phyloP scores from a whole-genome alignment of 805 yeast species.

The Candida methanosorbosa region DNA sequence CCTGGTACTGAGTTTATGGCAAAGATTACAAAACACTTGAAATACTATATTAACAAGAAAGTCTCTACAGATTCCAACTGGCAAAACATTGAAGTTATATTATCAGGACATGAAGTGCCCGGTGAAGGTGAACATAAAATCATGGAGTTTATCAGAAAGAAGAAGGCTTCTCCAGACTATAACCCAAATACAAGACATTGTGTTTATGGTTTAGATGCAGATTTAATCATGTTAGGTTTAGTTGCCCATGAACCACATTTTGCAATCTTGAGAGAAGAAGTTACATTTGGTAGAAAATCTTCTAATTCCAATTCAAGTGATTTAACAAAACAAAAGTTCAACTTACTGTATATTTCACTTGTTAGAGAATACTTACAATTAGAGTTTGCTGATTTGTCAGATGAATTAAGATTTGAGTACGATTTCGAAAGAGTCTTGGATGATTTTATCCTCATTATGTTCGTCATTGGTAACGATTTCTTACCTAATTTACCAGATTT shows the following conservation, averaged over 20 bases:
- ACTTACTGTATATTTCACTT: slow-evolving; percentile 72
- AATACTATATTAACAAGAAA: slow-evolving; percentile 83
- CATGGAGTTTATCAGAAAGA: slow-evolving; percentile 80
- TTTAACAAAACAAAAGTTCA: slow-evolving; percentile 74
- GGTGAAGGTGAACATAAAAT: slow-evolving; percentile 99
- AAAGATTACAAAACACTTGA: slow-evolving; percentile 68
- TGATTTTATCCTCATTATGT: slow-evolving; percentile 86
- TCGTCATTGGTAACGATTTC: slow-evolving; percentile 96
- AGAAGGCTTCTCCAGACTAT: slow-evolving; percentile 66
- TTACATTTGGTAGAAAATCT: slow-evolving; percentile 58
- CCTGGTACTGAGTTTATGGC: slow-evolving; percentile 98
- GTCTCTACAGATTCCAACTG: slow-evolving; percentile 80
- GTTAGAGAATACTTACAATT: slow-evolving; percentile 86
- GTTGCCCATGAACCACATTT: slow-evolving; percentile 95
- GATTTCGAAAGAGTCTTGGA: slow-evolving; percentile 86
- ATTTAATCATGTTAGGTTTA: slow-evolving; percentile 86
- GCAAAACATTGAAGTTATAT: slow-evolving; percentile 67
- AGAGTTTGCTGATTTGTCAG: slow-evolving; percentile 70
- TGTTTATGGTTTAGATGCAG: slow-evolving; percentile 94
- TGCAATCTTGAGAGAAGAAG: slow-evolving; percentile 91
- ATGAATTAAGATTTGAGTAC: slow-evolving; percentile 55
- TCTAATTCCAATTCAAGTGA: slow-evolving; percentile 25
- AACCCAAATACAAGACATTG: slow-evolving; percentile 85
- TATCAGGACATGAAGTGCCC: slow-evolving; percentile 94
- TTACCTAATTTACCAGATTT: slow-evolving; percentile 93